Evolutionary conservation across 176 grass and related monocot species (phyloP), one percentile per base, ranked within the genome.

Genomic region (Aegilops umbellulata): DNA sequence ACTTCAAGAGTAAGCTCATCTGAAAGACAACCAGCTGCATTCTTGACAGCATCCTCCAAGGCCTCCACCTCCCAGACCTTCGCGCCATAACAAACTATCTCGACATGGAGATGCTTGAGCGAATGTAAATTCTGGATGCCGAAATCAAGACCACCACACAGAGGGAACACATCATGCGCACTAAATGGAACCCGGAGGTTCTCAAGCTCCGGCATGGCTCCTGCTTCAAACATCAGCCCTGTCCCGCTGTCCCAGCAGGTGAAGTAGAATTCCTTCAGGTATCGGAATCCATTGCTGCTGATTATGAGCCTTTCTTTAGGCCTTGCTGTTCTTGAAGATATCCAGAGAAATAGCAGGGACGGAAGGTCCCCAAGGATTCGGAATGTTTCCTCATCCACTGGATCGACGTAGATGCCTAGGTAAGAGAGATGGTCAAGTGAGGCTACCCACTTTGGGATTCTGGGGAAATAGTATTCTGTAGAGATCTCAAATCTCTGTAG

Each of bases 1-100:
- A 87, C 32, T 67, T 82, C 44, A 82, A 87, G 72, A 55, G 47
- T n/a, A 3, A 68, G 44, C 6, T 66, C 60, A 39, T 63, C 53
- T 29, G 55, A 60, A 30, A 74, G 81, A 57, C 53, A 32, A 8
- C 2, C 32, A 60, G 81, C 35, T 2, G 69, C 69, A 30, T 22
- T 62, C 36, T 38, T 74, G 17, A 63, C 17, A 20, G 82, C 69
- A 15, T 60, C 11, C 3, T 83, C 82, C 69, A 74, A 42, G 23
- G 69, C 82, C 17, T 83, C 69, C 32, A 83, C 82, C 55, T 74
- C 69, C 49, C 12, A 0, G 22, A 60, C 9, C 24, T 62, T 74
- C 0, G 69, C 82, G 14, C 23, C 35, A 44, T 15, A 19, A 46
- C 69, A 83, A 44, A 73, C 6, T 42, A 83, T 83, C 55, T 72